These are phyloP conservation scores for Phyllostachys edulis DNA, from an alignment of 176 grass and related monocot genomes.

Conservation along the genomic window DNA sequence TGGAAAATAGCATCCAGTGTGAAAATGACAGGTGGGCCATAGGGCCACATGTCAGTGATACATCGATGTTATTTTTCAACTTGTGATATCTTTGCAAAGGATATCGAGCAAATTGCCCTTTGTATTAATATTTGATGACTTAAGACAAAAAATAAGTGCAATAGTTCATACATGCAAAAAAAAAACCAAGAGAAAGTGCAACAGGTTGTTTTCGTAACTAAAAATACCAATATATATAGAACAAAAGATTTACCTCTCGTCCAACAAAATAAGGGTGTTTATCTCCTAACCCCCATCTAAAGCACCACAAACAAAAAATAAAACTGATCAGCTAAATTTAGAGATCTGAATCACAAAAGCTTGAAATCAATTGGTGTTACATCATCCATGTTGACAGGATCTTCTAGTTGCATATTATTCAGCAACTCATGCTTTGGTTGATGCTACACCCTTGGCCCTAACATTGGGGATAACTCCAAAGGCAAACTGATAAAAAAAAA, in stretches of 20 bases:
- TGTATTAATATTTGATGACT: constrained; percentile 13
- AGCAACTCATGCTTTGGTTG: constrained; percentile 88
- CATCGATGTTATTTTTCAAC: too few relatives aligned
- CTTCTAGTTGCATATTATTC: constrained; percentile 84
- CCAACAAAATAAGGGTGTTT: constrained; percentile 78
- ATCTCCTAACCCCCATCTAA: constrained; percentile 79
- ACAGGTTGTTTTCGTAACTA: too few relatives aligned
- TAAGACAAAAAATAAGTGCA: neutral
- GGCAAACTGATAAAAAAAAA: constrained; percentile 78
- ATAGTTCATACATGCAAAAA: neutral
- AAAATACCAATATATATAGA: constrained; percentile 11
- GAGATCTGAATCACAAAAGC: constrained; percentile 19
- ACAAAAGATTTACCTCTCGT: constrained; percentile 71
- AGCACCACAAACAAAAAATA: constrained; percentile 13
- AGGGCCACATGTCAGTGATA: too few relatives aligned
- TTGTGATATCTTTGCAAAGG: too few relatives aligned
- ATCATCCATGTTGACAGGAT: constrained; percentile 87
- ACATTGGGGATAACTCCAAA: constrained; percentile 91
- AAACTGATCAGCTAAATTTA: constrained; percentile 10
- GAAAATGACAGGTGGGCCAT: too few relatives aligned
- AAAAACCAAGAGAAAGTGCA: neutral
- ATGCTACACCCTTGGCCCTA: constrained; percentile 81
- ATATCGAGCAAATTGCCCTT: too few relatives aligned
- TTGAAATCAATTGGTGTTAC: constrained; percentile 44
- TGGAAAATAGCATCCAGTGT: too few relatives aligned